Evolutionary conservation across 495 filamentous ascomycete genomes (phyloP).

Genomic region (Hyaloscypha hepaticicola): DNA sequence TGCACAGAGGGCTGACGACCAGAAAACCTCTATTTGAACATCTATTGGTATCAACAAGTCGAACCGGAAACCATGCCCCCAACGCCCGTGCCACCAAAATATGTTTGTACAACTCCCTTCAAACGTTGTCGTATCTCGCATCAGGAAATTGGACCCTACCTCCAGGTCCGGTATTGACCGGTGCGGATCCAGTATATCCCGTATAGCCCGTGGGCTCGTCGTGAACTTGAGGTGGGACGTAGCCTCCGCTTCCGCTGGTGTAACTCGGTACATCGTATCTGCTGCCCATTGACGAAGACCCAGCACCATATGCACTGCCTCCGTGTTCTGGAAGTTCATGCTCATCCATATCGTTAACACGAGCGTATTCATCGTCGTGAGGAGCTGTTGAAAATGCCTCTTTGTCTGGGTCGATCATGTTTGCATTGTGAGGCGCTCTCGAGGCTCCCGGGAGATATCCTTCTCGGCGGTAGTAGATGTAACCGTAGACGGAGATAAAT

Average conservation of each 20-base stretch:
- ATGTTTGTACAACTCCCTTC: conserved; percentile 3
- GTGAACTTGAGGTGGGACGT: conserved; percentile 27
- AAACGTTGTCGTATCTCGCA: conserved; percentile 28
- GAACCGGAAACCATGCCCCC: conserved; percentile 1
- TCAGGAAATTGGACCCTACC: conserved; percentile 27
- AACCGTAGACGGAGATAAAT: conserved; percentile 72
- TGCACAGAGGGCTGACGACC: background rate
- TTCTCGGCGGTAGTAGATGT: conserved; percentile 75
- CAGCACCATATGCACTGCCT: conserved; percentile 1
- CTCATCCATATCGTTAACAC: conserved; percentile 29
- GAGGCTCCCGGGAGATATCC: conserved; percentile 70
- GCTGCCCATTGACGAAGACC: background rate
- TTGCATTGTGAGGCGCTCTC: conserved; percentile 48
- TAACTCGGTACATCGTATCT: conserved; percentile 21
- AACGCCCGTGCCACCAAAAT: conserved; percentile 22
- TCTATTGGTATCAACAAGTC: conserved; percentile 3
- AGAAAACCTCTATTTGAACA: conserved; percentile 4
- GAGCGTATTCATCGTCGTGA: conserved; percentile 47
- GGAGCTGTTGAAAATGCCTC: conserved; percentile 56
- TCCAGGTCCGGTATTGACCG: conserved; percentile 4
- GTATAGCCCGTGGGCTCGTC: conserved; percentile 27
- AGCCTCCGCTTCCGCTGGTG: conserved; percentile 8
- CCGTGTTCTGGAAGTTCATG: conserved; percentile 24
- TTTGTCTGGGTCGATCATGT: conserved; percentile 58
- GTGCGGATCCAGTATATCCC: conserved; percentile 10